Base-by-base conservation (phyloP, 179 eudicot species). In the Pouteria campechiana region DNA sequence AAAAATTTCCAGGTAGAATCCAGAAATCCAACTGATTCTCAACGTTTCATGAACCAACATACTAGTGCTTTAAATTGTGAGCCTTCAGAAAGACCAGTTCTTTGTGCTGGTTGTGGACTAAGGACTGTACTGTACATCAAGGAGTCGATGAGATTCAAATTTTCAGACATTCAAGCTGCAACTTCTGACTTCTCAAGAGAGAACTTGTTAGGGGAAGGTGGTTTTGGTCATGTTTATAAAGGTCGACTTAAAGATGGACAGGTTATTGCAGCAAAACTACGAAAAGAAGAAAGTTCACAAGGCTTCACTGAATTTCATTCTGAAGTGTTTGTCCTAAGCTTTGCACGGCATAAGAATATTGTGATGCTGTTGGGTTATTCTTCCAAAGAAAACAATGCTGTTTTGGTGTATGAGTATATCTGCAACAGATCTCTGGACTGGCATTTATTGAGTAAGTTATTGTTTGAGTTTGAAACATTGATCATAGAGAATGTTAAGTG, bases 311-410 rank as follows among this genome's bases (percentile, higher is more conserved):
- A 70, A 33, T 70, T 70, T 37, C 61, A 57, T 41, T 61, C 65
- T 22, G 76, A 70, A 46, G 45, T 70, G 11, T 61, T 37, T 46
- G 72, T 70, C 18, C 57, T 70, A 48, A 61, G 63, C 61, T 61
- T 61, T 49, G 76, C 76, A n/a, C 62, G 69, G 5, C 76, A 70
- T 42, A 65, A 54, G 46, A 70, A 70, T 45, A 65, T 70, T 8
- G 72, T 70, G 25, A 65, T 70, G 72, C 65, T 70, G 8, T 51
- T 70, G 17, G 72, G 76, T 28, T 70, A 57, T 61, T 70, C 72
- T 51, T 61, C 65, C 72, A 65, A 61, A 58, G 76, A 65, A 44
- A 61, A 70, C 13, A 25, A 48, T 6, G 65, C 61, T 29, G 61
- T 70, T 32, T 54, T 70, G 62, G 76, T 70, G 3, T 70, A 70